These are phyloP conservation scores for Chrysopogon serrulatus DNA, from an alignment of 176 grass and related monocot species.

Conservation along the genomic window DNA sequence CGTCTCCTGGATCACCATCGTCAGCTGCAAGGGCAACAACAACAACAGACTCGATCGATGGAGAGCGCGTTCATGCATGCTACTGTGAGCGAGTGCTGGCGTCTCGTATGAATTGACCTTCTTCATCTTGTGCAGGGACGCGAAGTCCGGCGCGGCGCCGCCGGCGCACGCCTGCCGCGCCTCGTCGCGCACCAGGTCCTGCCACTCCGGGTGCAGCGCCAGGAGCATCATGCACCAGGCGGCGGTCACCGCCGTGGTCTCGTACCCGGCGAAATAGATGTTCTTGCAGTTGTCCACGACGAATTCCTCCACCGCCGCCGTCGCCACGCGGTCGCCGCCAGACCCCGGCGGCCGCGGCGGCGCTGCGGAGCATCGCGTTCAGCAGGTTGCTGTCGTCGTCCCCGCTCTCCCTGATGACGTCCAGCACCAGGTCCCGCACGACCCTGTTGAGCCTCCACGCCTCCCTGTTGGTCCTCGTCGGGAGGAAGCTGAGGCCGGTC, in stretches of 20 bases:
- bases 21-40: slow-evolving; percentile 29
- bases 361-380: slow-evolving; percentile 57
- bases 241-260: slow-evolving; percentile 71
- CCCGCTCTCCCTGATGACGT: slow-evolving; percentile 30
- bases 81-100: background rate
- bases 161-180: slow-evolving; percentile 11
- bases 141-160: slow-evolving; percentile 9
- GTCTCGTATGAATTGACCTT: background rate
- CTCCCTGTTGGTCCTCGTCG: slow-evolving; percentile 34
- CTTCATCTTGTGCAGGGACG: slow-evolving; percentile 75
- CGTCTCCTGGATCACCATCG: slow-evolving; percentile 97
- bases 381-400: slow-evolving; percentile 34
- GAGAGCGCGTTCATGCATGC: background rate
- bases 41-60: background rate
- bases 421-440: slow-evolving; percentile 52
- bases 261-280: slow-evolving; percentile 88
- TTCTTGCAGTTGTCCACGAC: slow-evolving; percentile 93
- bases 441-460: slow-evolving; percentile 61
- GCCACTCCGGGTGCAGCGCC: slow-evolving; percentile 79
- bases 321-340: background rate
- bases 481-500: slow-evolving; percentile 46
- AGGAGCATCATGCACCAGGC: slow-evolving; percentile 83
- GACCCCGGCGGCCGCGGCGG: background rate
- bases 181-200: slow-evolving; percentile 48
- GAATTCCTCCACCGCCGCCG: slow-evolving; percentile 46